These are phyloP conservation scores for Filosporella fistucella DNA, from an alignment of 495 filamentous ascomycete genomes.

Conservation along the genomic window DNA sequence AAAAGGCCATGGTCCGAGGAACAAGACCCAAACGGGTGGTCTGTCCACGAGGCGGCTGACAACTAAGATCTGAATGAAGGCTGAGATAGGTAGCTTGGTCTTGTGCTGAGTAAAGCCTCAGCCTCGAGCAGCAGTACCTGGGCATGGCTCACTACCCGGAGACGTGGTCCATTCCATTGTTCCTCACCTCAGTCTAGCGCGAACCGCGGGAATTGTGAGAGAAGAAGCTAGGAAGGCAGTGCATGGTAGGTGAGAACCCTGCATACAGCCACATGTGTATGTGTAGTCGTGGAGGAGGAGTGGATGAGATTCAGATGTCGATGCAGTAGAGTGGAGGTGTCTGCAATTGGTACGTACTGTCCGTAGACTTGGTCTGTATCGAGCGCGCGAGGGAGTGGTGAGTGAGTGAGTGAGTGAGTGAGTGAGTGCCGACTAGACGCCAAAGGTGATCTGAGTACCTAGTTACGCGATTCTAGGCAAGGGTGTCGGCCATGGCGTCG, in stretches of 20 bases:
- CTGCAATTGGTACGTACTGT: not conserved
- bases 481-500: too few species aligned
- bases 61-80: slow-evolving; percentile 8
- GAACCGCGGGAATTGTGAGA: slow-evolving; percentile 8
- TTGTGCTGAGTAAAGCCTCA: slow-evolving; percentile 22
- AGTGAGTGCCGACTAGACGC: not conserved
- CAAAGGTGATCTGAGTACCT: too few species aligned
- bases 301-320: not conserved
- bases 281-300: not conserved
- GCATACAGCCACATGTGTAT: not conserved
- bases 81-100: slow-evolving; percentile 21
- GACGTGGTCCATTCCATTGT: slow-evolving; percentile 1
- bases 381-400: not conserved
- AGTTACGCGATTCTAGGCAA: too few species aligned
- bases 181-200: not conserved
- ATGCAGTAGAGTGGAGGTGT: not conserved
- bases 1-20: slow-evolving; percentile 3
- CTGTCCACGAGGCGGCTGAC: slow-evolving; percentile 12
- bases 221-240: slow-evolving; percentile 9
- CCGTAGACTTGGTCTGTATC: not conserved
- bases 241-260: not conserved
- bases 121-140: slow-evolving; percentile 18
- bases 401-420: not conserved
- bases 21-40: slow-evolving; percentile 16
- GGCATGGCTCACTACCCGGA: not conserved